Conservation (phyloP, 139 green algal genomes). For the Yamagishiella unicocca region DNA sequence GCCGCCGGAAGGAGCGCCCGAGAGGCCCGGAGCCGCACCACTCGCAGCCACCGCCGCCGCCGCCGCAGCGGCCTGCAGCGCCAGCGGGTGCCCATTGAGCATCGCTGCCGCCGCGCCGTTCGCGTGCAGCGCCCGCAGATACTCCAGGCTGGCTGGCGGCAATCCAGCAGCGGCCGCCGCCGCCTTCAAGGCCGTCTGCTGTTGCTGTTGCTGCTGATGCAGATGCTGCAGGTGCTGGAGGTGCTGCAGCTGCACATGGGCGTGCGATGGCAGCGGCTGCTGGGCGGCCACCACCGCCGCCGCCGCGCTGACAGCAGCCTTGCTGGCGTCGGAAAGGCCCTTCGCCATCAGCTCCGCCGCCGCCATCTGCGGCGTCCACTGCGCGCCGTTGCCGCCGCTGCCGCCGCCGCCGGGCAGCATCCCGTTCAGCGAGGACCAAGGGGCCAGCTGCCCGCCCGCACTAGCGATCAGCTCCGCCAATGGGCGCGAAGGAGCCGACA, state of each 20-base stretch:
- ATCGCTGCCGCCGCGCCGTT: not conserved
- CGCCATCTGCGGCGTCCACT: not conserved
- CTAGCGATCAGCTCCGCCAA: slow-evolving; percentile 4
- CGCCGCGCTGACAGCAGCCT: too few relatives aligned
- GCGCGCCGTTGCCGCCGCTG: not conserved
- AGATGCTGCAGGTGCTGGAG: not conserved
- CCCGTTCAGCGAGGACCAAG: not conserved
- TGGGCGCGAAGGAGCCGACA: not conserved
- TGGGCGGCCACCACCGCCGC: not conserved
- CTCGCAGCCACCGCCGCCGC: not conserved
- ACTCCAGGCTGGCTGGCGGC: not conserved
- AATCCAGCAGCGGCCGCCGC: not conserved
- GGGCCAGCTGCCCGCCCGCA: not conserved
- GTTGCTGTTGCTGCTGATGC: slow-evolving; percentile 16
- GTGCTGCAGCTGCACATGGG: not conserved
- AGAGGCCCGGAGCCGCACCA: not conserved
- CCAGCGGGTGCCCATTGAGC: not conserved
- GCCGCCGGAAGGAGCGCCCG: not conserved
- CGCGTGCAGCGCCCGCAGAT: slow-evolving; percentile 18
- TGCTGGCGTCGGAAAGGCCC: slow-evolving; percentile 2
- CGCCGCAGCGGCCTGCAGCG: slow-evolving; percentile 8
- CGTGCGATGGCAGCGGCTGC: not conserved
- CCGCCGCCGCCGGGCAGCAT: slow-evolving; percentile 1
- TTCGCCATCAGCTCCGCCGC: slow-evolving; percentile 1
- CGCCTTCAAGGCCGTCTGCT: not conserved